Evolutionary conservation across 768 basidiomycete genomes (phyloP).

Genomic region (Agrocybe praecox): DNA sequence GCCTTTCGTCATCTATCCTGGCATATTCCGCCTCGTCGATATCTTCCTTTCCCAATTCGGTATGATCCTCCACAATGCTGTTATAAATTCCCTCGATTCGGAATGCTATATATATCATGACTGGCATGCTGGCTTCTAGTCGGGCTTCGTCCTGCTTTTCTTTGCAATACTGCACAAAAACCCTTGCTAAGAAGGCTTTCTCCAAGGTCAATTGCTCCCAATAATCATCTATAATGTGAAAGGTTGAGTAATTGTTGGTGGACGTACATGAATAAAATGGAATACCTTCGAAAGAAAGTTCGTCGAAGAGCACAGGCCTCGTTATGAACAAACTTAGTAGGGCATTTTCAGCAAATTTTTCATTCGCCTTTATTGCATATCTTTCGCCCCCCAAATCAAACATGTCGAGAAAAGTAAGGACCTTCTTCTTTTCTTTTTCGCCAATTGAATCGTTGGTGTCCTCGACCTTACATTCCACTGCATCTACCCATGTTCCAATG

Average conservation of each 20-base stretch:
- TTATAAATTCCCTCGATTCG: conserved; percentile 75
- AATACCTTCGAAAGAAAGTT: conserved; percentile 71
- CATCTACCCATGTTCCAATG: conserved; percentile 76
- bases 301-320: conserved; percentile 64
- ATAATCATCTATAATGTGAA: conserved; percentile 54
- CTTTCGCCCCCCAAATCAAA: conserved; percentile 57
- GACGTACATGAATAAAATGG: conserved; percentile 1
- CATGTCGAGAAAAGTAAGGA: conserved; percentile 52
- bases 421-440: conserved; percentile 18
- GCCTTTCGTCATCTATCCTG: conserved; percentile 46
- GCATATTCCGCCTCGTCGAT: conserved; percentile 36
- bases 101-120: conserved; percentile 82
- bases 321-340: conserved; percentile 72
- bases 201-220: conserved; percentile 76
- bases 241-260: neutral
- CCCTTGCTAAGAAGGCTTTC: conserved; percentile 78
- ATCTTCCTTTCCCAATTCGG: conserved; percentile 12
- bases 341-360: conserved; percentile 68
- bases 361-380: conserved; percentile 19
- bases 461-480: conserved; percentile 42
- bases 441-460: conserved; percentile 23
- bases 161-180: conserved; percentile 80
- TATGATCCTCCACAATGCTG: conserved; percentile 29
- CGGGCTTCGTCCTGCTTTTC: conserved; percentile 58
- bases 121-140: conserved; percentile 75